Percentiles rank a stretch among this genome's conserved stretches.
phyloP scores from a whole-genome alignment of 306 rosid species.

The Prinsepia uniflora region DNA sequence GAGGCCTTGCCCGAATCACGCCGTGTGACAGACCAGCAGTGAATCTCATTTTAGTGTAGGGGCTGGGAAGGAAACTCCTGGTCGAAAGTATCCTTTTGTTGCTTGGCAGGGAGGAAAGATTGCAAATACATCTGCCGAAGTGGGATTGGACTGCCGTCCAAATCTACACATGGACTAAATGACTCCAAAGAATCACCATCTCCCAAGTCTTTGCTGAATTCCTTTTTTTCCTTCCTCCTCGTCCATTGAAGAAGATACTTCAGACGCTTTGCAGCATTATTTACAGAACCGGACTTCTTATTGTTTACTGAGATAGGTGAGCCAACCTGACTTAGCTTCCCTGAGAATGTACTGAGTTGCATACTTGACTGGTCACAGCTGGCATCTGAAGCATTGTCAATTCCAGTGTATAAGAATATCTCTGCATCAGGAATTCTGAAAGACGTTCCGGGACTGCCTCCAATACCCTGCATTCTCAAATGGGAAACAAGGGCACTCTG shows the following conservation, averaged over 20 bases:
- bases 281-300: constrained; percentile 43
- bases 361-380: constrained; percentile 38
- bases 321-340: constrained; percentile 39
- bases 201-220: constrained; percentile 26
- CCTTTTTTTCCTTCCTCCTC: constrained; percentile 45
- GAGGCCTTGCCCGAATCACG: constrained; percentile 66
- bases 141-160: constrained; percentile 46
- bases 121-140: constrained; percentile 64
- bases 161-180: constrained; percentile 28
- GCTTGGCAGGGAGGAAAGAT: constrained; percentile 47
- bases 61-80: constrained; percentile 53
- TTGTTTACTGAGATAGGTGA: constrained; percentile 36
- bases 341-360: constrained; percentile 38
- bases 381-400: constrained; percentile 53
- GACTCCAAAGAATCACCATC: constrained; percentile 46
- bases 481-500: constrained; percentile 55
- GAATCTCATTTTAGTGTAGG: constrained; percentile 56
- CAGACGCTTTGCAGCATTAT: constrained; percentile 40
- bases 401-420: constrained; percentile 73
- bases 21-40: constrained; percentile 73
- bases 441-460: constrained; percentile 77
- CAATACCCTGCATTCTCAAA: constrained; percentile 59
- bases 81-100: constrained; percentile 45
- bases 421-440: constrained; percentile 90
- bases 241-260: constrained; percentile 70